Evolutionary conservation across 140 eudicot species (phyloP).

Genomic region (Oenanthe javanica): DNA sequence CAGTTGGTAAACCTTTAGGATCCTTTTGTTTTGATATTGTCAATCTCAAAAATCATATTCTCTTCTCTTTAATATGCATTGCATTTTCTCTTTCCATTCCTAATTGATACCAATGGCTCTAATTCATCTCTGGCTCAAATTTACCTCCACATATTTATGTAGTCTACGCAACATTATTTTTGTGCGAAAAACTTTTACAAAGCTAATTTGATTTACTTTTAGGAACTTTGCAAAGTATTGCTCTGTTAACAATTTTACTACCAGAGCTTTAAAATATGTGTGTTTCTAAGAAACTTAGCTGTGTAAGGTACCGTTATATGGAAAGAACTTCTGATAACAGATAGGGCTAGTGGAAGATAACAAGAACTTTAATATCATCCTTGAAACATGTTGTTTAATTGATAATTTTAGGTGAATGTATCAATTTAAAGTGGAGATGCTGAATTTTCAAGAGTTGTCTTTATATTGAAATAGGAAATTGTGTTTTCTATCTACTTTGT

Average conservation of each 20-base stretch:
- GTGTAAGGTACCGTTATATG: background rate
- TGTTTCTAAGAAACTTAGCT: background rate
- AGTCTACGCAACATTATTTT: background rate
- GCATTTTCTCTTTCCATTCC: background rate
- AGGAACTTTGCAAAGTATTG: background rate
- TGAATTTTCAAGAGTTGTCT: background rate
- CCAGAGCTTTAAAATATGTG: background rate
- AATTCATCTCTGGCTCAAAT: background rate
- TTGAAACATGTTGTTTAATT: background rate
- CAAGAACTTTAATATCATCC: background rate
- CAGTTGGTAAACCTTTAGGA: conserved; percentile 60
- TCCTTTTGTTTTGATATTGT: conserved; percentile 10
- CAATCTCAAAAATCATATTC: conserved; percentile 5
- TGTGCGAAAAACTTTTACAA: background rate
- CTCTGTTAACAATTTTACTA: background rate
- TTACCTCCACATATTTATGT: background rate
- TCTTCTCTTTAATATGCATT: conserved; percentile 2
- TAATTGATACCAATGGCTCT: background rate
- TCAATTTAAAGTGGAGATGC: background rate
- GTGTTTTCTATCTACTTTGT: background rate
- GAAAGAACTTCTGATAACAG: background rate
- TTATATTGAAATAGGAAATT: too few relatives aligned
- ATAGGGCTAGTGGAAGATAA: background rate
- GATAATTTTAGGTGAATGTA: background rate
- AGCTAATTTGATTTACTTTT: background rate